phyloP scores from a whole-genome alignment of 306 rosid species.

The Astragalus membranaceus region DNA sequence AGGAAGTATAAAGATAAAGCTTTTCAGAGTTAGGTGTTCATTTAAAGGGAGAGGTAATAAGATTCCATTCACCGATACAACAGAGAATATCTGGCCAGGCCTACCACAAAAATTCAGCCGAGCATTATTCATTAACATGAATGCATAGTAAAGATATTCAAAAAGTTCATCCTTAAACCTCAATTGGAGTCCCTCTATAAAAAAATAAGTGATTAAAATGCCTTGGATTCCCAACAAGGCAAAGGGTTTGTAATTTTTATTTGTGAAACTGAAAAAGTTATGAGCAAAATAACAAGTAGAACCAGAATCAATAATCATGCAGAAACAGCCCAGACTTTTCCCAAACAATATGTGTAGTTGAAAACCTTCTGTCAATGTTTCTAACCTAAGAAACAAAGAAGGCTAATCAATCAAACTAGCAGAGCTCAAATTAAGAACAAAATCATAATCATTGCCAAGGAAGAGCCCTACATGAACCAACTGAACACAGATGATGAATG shows the following conservation, averaged over 20 bases:
- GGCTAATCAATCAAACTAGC: background rate
- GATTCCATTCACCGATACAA: background rate
- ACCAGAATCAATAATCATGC: background rate
- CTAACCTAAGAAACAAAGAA: background rate
- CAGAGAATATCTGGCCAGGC: background rate
- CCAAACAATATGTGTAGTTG: background rate
- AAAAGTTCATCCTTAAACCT: background rate
- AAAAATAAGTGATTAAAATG: background rate
- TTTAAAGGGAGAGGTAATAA: background rate
- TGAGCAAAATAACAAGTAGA: background rate
- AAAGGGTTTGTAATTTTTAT: background rate
- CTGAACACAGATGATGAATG: background rate
- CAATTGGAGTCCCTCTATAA: background rate
- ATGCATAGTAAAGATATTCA: conserved; percentile 1
- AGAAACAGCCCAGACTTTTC: background rate
- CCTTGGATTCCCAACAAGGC: background rate
- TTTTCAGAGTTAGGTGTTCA: background rate
- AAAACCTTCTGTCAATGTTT: background rate
- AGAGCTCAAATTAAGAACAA: background rate
- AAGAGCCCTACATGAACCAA: background rate
- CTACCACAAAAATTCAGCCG: background rate
- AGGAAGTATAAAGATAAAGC: background rate
- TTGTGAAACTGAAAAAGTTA: background rate
- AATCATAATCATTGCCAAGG: background rate
- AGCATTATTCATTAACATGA: background rate